These are phyloP conservation scores for Xylaria polymorpha DNA, from an alignment of 2,329 filamentous ascomycete species.

Conservation along the genomic window DNA sequence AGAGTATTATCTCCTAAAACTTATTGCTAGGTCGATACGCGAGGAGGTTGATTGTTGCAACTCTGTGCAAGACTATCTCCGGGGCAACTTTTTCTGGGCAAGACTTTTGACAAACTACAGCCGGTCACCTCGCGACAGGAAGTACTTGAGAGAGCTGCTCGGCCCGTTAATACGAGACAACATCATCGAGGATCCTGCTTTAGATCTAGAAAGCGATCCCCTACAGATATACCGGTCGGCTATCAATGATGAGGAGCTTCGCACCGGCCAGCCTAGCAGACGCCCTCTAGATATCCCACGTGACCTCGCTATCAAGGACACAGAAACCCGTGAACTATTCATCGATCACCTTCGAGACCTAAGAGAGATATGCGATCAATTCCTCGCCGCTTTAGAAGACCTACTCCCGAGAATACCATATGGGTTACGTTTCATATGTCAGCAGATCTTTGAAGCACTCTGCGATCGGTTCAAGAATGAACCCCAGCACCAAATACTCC, in stretches of 20 bases:
- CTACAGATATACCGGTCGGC: constrained; percentile 96
- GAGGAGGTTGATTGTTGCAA: constrained; percentile 84
- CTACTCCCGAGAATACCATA: constrained; percentile 90
- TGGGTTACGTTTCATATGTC: constrained; percentile 86
- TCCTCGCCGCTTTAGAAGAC: constrained; percentile 84
- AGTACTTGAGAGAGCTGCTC: constrained; percentile 88
- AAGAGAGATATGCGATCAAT: constrained; percentile 92
- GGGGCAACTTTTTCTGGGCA: constrained; percentile 93
- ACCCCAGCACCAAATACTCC: constrained; percentile 79
- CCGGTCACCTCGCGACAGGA: constrained; percentile 89
- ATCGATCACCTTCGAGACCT: constrained; percentile 95
- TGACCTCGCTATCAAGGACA: constrained; percentile 94
- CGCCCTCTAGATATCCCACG: constrained; percentile 86
- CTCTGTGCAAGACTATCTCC: constrained; percentile 83
- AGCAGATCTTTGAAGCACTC: constrained; percentile 85
- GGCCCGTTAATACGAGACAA: constrained; percentile 89
- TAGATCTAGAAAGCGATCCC: constrained; percentile 96
- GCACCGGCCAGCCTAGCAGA: constrained; percentile 85
- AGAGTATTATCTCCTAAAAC: constrained; percentile 94
- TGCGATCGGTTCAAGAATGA: constrained; percentile 83
- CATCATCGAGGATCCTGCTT: constrained; percentile 88
- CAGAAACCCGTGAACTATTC: constrained; percentile 90
- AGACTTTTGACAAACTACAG: constrained; percentile 89
- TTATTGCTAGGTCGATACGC: constrained; percentile 82
- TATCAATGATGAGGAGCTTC: constrained; percentile 96